phyloP scores from a whole-genome alignment of 2,329 filamentous ascomycete genomes.

The Incumbomyces delicatus region DNA sequence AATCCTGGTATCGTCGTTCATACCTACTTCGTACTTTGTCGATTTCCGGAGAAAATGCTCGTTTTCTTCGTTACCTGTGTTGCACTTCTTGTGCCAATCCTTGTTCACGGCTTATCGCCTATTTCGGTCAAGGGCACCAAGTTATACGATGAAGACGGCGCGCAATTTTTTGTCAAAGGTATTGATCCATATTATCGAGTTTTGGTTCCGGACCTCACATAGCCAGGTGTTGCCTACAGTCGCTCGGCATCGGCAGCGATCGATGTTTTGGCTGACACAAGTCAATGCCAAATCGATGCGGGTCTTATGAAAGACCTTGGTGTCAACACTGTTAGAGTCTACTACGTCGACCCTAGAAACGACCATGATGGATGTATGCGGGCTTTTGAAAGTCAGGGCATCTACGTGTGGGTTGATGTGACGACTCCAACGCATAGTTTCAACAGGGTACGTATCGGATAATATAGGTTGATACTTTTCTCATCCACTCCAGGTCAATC shows the following conservation, averaged over 20 bases:
- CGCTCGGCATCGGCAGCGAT: conserved; percentile 40
- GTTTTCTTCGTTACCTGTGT: too few relatives aligned
- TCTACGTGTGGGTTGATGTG: conserved; percentile 73
- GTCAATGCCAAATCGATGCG: conserved; percentile 66
- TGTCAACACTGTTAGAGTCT: conserved; percentile 73
- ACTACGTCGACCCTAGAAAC: conserved; percentile 63
- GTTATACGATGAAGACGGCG: conserved; percentile 69
- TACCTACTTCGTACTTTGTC: too few relatives aligned
- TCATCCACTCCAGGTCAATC: conserved; percentile 26
- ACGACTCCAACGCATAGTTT: conserved; percentile 33
- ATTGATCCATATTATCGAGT: conserved; percentile 6
- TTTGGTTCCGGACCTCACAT: background rate
- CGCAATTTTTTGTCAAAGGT: conserved; percentile 78
- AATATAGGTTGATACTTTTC: conserved; percentile 16
- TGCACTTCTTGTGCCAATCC: too few relatives aligned
- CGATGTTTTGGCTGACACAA: conserved; percentile 64
- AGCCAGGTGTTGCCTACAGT: conserved; percentile 60
- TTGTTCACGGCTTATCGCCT: background rate
- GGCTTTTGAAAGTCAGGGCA: conserved; percentile 65
- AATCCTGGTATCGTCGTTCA: too few relatives aligned
- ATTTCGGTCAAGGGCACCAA: conserved; percentile 50
- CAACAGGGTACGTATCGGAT: conserved; percentile 20
- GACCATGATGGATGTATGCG: conserved; percentile 72
- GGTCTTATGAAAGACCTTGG: conserved; percentile 67
- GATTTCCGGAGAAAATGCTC: too few relatives aligned